These are phyloP conservation scores for Hansfordia pulvinata DNA, from an alignment of 2,329 filamentous ascomycete genomes.

Conservation along the genomic window DNA sequence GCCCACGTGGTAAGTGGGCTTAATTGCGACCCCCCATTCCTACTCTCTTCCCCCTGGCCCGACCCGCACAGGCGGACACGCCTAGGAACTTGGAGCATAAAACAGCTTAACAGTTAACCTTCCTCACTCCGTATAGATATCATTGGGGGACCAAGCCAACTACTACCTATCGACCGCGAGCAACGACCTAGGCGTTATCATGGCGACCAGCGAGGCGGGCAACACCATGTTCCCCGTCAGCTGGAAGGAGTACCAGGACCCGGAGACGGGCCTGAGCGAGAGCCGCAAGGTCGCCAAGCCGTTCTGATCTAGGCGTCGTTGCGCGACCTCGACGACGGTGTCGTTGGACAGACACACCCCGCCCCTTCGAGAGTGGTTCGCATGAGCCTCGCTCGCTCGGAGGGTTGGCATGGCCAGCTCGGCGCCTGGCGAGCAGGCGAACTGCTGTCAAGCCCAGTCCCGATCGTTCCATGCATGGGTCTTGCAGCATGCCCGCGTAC, in stretches of 20 bases:
- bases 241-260: constrained; percentile 91
- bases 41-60: constrained; percentile 3
- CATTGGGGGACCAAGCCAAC: constrained; percentile 81
- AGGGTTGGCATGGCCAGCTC: too few relatives aligned
- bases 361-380: too few relatives aligned
- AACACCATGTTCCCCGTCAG: constrained; percentile 87
- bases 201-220: constrained; percentile 78
- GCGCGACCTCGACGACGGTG: too few relatives aligned
- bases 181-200: constrained; percentile 86
- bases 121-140: constrained; percentile 41
- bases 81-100: too few relatives aligned
- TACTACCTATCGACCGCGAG: constrained; percentile 90
- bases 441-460: too few relatives aligned
- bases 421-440: too few relatives aligned
- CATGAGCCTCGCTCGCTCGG: too few relatives aligned
- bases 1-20: constrained; percentile 57
- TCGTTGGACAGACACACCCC: too few relatives aligned
- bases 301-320: constrained; percentile 48
- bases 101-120: too few relatives aligned
- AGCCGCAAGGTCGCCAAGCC: constrained; percentile 88
- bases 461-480: too few relatives aligned
- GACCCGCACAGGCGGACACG: too few relatives aligned
- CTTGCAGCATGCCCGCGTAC: too few relatives aligned
- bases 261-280: constrained; percentile 64
- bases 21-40: constrained; percentile 2